Percentiles rank a stretch among this genome's conserved stretches.
phyloP scores from a whole-genome alignment of 352 stramenopile species.

The Phytophthora rubi region DNA sequence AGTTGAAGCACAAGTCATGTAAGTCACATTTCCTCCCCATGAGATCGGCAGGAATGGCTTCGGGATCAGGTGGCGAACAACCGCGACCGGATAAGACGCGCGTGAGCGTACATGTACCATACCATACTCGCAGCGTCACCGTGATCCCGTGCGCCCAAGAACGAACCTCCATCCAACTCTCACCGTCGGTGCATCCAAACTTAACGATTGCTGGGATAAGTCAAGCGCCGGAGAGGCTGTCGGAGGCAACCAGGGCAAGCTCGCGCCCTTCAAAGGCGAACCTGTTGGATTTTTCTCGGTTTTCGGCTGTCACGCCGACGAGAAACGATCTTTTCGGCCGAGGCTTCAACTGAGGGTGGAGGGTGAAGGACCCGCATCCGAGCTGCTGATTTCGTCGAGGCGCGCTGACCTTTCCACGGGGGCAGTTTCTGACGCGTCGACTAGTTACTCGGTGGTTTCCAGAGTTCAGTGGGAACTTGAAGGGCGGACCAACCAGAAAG shows the following conservation, averaged over 20 bases:
- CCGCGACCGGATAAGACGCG: not conserved
- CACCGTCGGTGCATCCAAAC: not conserved
- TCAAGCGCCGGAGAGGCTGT: not conserved
- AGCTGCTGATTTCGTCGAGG: constrained; percentile 23
- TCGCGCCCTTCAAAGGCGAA: constrained; percentile 3
- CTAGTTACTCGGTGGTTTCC: constrained; percentile 17
- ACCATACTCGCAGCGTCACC: not conserved
- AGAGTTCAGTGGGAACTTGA: constrained; percentile 22
- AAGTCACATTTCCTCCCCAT: constrained; percentile 1
- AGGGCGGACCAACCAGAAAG: constrained; percentile 21
- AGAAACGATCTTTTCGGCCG: constrained; percentile 33
- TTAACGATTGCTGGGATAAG: constrained; percentile 4
- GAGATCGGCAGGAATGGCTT: constrained; percentile 14
- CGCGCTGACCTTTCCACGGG: constrained; percentile 22
- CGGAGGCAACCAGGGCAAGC: not conserved
- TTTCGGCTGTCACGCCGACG: constrained; percentile 18
- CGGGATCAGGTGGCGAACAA: constrained; percentile 8
- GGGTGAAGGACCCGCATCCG: constrained; percentile 1
- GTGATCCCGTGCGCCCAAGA: not conserved
- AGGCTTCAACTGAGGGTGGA: not conserved
- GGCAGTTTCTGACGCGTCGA: constrained; percentile 32
- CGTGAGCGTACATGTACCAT: not conserved
- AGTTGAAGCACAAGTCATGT: constrained; percentile 12
- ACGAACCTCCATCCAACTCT: not conserved
- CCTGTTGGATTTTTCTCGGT: constrained; percentile 14